Conservation (phyloP, 129 eudicot species). For the Centella asiatica region DNA sequence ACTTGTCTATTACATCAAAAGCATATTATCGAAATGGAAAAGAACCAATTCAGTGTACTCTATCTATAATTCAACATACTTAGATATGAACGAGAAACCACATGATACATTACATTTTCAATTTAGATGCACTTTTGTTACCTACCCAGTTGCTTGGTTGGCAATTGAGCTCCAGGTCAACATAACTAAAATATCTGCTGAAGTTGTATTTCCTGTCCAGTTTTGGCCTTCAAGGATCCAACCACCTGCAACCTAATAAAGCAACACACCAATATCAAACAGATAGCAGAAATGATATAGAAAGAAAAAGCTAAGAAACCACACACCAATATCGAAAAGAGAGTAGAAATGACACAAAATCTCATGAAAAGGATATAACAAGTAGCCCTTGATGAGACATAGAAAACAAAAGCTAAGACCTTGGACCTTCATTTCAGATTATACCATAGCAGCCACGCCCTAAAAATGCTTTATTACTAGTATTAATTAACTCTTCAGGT, state of each 20-base stretch:
- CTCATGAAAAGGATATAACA: too few relatives aligned
- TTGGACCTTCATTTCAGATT: too few relatives aligned
- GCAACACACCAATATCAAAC: slow-evolving; percentile 7
- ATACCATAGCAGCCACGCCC: neutral
- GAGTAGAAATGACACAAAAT: too few relatives aligned
- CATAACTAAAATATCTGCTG: slow-evolving; percentile 78
- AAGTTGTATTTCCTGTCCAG: slow-evolving; percentile 95
- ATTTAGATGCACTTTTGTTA: neutral
- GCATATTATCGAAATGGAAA: too few relatives aligned
- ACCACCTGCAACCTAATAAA: slow-evolving; percentile 78
- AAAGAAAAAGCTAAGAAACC: neutral
- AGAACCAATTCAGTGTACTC: too few relatives aligned
- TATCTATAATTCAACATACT: too few relatives aligned
- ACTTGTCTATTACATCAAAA: too few relatives aligned
- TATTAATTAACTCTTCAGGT: neutral
- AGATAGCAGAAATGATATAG: neutral
- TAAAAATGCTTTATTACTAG: neutral
- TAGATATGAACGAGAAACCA: too few relatives aligned
- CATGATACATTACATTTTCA: too few relatives aligned
- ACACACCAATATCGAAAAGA: neutral
- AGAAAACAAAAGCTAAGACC: too few relatives aligned
- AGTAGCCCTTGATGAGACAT: too few relatives aligned
- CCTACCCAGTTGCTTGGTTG: slow-evolving; percentile 88
- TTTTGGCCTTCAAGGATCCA: slow-evolving; percentile 93
- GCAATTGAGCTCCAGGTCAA: slow-evolving; percentile 66